Conservation (phyloP, 2,329 filamentous ascomycete genomes). For the Botryotinia globosa region DNA sequence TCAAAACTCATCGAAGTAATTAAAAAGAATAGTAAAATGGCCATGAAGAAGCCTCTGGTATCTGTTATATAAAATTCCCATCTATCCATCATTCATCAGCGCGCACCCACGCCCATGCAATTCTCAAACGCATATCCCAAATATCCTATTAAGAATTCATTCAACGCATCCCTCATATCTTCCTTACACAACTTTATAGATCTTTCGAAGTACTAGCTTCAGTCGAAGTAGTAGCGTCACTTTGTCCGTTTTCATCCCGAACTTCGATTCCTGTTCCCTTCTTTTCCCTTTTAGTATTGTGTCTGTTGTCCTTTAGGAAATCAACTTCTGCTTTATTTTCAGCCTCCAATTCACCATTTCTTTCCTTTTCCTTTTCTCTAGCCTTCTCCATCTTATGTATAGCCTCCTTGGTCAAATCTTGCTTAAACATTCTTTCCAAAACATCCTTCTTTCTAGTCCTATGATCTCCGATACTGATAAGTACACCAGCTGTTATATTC, state of each 20-base stretch:
- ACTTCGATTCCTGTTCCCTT: neutral
- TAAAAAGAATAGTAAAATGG: neutral
- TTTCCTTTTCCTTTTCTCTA: slow-evolving; percentile 27
- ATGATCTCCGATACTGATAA: slow-evolving; percentile 74
- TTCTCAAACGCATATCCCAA: neutral
- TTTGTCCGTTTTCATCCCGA: neutral
- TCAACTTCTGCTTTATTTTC: neutral
- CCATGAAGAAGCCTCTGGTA: neutral
- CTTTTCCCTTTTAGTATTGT: neutral
- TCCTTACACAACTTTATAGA: too few relatives aligned
- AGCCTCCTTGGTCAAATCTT: slow-evolving; percentile 68
- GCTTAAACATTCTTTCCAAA: slow-evolving; percentile 70
- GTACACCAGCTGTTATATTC: slow-evolving; percentile 72
- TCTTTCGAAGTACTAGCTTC: neutral
- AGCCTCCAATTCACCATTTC: neutral
- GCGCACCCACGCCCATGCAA: neutral
- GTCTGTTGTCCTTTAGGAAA: neutral
- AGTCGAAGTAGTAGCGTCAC: neutral
- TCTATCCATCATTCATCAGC: neutral
- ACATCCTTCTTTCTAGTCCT: slow-evolving; percentile 84
- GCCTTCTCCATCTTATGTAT: slow-evolving; percentile 46
- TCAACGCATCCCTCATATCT: neutral
- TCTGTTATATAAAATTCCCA: neutral
- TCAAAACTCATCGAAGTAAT: neutral
- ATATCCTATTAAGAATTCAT: neutral